These are phyloP conservation scores for Kodamaea laetipori DNA, from an alignment of 805 yeast species.

Conservation along the genomic window DNA sequence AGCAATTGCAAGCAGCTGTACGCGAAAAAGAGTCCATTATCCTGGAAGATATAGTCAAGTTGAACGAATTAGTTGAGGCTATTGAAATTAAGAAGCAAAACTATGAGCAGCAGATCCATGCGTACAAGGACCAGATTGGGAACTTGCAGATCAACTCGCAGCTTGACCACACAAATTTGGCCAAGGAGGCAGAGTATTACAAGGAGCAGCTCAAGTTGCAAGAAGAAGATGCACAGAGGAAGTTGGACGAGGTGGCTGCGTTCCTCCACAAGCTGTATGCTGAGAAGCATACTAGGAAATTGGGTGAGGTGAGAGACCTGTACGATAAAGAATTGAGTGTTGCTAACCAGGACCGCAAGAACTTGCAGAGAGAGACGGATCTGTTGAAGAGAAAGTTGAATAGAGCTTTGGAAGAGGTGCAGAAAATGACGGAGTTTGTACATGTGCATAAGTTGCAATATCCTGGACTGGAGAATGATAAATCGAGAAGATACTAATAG, in stretches of 20 bases:
- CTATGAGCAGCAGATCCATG: constrained; percentile 16
- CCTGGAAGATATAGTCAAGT: constrained; percentile 31
- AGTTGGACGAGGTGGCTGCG: constrained; percentile 63
- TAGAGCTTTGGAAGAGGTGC: constrained; percentile 18
- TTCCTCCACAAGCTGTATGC: constrained; percentile 74
- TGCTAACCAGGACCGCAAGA: constrained; percentile 16
- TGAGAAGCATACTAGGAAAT: constrained; percentile 74
- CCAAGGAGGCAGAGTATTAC: constrained; percentile 20
- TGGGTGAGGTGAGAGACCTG: constrained; percentile 50
- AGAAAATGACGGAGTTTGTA: constrained; percentile 17
- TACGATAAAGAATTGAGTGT: constrained; percentile 17
- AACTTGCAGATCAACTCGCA: constrained; percentile 17
- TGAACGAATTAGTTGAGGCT: constrained; percentile 31
- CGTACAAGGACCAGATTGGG: constrained; percentile 16
- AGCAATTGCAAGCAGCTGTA: constrained; percentile 10
- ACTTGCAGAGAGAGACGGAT: constrained; percentile 16
- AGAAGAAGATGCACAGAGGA: constrained; percentile 53
- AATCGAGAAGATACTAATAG: constrained; percentile 4
- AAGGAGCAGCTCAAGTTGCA: constrained; percentile 33
- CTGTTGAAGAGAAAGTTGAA: constrained; percentile 19
- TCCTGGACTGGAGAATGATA: constrained; percentile 8
- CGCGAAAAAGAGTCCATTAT: constrained; percentile 35
- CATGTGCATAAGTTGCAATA: constrained; percentile 18
- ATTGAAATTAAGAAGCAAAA: constrained; percentile 19
- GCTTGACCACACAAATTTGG: constrained; percentile 13